These are phyloP conservation scores for Leccinum variicolor DNA, from an alignment of 768 basidiomycete species.

Conservation along the genomic window DNA sequence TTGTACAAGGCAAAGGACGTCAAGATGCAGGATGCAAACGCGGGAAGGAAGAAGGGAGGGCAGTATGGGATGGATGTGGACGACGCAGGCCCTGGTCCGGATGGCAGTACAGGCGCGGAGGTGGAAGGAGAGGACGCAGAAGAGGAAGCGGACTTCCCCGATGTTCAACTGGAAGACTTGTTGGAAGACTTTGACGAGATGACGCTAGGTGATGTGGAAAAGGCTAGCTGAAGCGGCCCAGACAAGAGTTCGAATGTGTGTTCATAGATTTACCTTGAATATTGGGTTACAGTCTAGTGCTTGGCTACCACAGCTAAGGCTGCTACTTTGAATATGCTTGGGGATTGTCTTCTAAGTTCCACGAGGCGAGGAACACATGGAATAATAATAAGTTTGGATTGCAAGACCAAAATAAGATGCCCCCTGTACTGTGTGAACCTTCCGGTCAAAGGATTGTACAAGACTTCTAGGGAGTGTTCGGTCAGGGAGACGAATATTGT, in stretches of 20 bases:
- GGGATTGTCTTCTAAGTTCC: no score
- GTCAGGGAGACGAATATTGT: background rate
- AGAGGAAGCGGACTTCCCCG: conserved; percentile 86
- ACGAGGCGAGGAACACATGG: background rate
- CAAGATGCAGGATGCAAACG: conserved; percentile 44
- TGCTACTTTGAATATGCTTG: background rate
- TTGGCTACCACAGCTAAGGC: background rate
- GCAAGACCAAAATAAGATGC: background rate
- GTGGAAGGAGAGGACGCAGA: conserved; percentile 45
- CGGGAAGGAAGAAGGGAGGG: conserved; percentile 21
- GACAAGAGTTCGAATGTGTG: background rate
- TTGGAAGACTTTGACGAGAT: conserved; percentile 91
- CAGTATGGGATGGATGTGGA: conserved; percentile 66
- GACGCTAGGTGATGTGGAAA: conserved; percentile 55
- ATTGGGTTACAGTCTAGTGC: background rate
- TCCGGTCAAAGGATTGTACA: background rate
- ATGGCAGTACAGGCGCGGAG: conserved; percentile 16
- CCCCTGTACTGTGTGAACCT: background rate
- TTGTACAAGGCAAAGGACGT: conserved; percentile 71
- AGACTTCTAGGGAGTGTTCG: background rate
- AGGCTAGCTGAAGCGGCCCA: background rate
- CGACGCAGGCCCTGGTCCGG: conserved; percentile 33
- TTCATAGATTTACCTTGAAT: background rate
- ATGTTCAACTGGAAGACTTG: conserved; percentile 79
- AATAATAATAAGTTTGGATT: background rate